These are phyloP conservation scores for Kodamaea fukazawae DNA, from an alignment of 805 yeast genomes.

Conservation along the genomic window DNA sequence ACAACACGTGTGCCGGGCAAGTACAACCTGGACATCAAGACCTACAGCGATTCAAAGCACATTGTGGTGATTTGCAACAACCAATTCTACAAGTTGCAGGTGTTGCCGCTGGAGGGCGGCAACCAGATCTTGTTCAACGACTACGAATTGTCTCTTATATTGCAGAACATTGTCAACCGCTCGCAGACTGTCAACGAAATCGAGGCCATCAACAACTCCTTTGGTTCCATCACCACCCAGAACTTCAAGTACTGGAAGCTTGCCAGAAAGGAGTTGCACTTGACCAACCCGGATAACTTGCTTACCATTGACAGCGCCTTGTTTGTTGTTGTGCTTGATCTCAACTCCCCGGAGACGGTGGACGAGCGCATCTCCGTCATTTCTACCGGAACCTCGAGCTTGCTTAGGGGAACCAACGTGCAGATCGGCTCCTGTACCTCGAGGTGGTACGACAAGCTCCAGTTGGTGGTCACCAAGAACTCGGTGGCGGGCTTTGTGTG, in stretches of 20 bases:
- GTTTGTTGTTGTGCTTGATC: conserved; percentile 51
- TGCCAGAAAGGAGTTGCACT: conserved; percentile 42
- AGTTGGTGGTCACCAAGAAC: conserved; percentile 51
- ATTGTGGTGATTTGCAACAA: conserved; percentile 50
- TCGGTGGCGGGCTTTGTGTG: conserved; percentile 60
- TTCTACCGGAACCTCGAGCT: conserved; percentile 50
- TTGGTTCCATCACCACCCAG: conserved; percentile 57
- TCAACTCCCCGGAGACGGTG: conserved; percentile 43
- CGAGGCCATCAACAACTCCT: conserved; percentile 42
- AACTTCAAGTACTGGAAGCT: conserved; percentile 47
- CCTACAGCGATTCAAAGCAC: conserved; percentile 39
- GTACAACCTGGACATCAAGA: conserved; percentile 14
- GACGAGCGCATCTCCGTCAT: conserved; percentile 49
- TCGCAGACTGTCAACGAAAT: conserved; percentile 32
- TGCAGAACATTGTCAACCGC: conserved; percentile 43
- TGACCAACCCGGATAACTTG: conserved; percentile 36
- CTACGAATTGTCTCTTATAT: conserved; percentile 45
- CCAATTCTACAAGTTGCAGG: conserved; percentile 50
- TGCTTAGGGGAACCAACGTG: conserved; percentile 42
- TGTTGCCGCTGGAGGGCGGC: conserved; percentile 34
- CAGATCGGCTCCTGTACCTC: conserved; percentile 59
- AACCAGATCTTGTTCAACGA: conserved; percentile 53
- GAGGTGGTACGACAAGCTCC: conserved; percentile 59
- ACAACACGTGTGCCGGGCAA: conserved; percentile 52
- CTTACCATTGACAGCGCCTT: conserved; percentile 47